A percentile compares a stretch with the other conserved stretches of the same genome.
Evolutionary conservation across 192 early-diverging fungal genomes (phyloP).

Genomic region (Oehlia diaphana): DNA sequence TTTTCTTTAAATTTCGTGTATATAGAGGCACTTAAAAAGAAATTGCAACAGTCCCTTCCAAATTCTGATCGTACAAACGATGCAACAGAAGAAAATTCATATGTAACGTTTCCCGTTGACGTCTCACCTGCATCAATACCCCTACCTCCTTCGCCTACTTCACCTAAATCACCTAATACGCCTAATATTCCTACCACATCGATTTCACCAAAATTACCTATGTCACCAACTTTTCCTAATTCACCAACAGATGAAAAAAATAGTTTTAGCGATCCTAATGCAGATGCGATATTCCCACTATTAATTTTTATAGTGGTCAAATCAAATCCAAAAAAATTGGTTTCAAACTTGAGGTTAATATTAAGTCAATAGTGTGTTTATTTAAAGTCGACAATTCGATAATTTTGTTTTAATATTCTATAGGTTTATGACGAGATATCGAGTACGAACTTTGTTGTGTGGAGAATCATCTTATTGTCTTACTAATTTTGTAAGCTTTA

Average conservation of each 20-base stretch:
- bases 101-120: background rate
- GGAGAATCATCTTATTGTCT: slow-evolving; percentile 47
- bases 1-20: background rate
- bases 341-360: slow-evolving; percentile 58
- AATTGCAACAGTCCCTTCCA: background rate
- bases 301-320: slow-evolving; percentile 64
- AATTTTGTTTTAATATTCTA: background rate
- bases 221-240: background rate
- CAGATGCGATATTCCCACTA: slow-evolving; percentile 65
- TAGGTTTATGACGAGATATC: slow-evolving; percentile 40
- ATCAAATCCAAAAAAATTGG: slow-evolving; percentile 62
- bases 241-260: background rate
- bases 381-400: background rate
- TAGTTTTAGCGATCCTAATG: slow-evolving; percentile 25
- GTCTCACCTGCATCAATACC: background rate
- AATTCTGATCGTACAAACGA: background rate
- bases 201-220: slow-evolving; percentile 13
- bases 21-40: slow-evolving; percentile 12
- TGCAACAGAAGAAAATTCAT: background rate
- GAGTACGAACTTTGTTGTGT: slow-evolving; percentile 23
- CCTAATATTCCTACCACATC: background rate
- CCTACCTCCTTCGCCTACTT: background rate
- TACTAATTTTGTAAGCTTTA: slow-evolving; percentile 41
- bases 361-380: background rate
- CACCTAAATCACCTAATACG: background rate